These are phyloP conservation scores for Stropharia rugosoannulata DNA, from an alignment of 768 basidiomycete species.

Conservation along the genomic window DNA sequence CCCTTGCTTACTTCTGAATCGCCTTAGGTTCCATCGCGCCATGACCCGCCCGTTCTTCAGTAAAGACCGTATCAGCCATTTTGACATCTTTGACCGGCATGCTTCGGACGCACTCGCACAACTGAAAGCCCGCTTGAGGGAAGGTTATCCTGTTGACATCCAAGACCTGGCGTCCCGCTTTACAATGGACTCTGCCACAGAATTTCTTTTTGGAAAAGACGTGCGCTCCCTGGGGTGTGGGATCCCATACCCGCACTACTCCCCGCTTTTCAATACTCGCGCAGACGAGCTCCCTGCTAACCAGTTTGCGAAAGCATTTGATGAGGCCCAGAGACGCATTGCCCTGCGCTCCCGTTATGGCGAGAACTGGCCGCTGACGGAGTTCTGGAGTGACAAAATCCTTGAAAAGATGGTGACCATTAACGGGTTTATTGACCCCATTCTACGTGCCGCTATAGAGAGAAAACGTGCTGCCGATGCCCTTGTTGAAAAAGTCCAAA, in stretches of 20 bases:
- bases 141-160: constrained; percentile 55
- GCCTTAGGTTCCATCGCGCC: constrained; percentile 50
- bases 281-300: constrained; percentile 30
- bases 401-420: constrained; percentile 45
- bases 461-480: constrained; percentile 27
- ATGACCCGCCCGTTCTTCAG: constrained; percentile 65
- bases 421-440: constrained; percentile 50
- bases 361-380: constrained; percentile 47
- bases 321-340: constrained; percentile 42
- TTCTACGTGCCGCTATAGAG: constrained; percentile 46
- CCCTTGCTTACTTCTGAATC: background rate
- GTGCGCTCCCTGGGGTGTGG: constrained; percentile 45
- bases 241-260: constrained; percentile 44
- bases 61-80: constrained; percentile 51
- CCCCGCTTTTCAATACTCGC: constrained; percentile 19
- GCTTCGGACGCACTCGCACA: constrained; percentile 44
- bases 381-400: constrained; percentile 51
- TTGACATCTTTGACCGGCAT: constrained; percentile 54
- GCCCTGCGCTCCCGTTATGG: constrained; percentile 40
- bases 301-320: constrained; percentile 48
- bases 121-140: constrained; percentile 38
- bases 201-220: constrained; percentile 54
- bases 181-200: constrained; percentile 58
- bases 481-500: constrained; percentile 18
- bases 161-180: constrained; percentile 58